Percentiles rank a stretch among this genome's conserved stretches.
Evolutionary conservation across 2,329 filamentous ascomycete species (phyloP).

Genomic region (Venturia pyrina): DNA sequence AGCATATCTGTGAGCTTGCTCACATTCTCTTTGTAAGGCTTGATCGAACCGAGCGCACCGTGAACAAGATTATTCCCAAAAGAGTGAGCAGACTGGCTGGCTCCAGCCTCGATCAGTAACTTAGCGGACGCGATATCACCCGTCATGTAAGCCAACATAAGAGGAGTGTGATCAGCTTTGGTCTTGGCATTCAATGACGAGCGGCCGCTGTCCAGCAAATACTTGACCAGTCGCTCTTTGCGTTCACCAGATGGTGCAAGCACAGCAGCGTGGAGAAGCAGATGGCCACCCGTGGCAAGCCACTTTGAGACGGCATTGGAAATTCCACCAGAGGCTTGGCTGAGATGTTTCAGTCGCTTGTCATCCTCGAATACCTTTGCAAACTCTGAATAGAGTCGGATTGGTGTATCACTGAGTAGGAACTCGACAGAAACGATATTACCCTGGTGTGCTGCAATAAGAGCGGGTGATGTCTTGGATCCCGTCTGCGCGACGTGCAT

Average conservation of each 20-base stretch:
- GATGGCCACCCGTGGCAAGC: slow-evolving; percentile 41
- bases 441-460: slow-evolving; percentile 46
- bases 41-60: slow-evolving; percentile 25
- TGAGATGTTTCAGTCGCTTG: slow-evolving; percentile 50
- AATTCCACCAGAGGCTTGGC: slow-evolving; percentile 50
- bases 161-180: slow-evolving; percentile 49
- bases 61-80: slow-evolving; percentile 50
- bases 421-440: slow-evolving; percentile 64
- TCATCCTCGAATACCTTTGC: slow-evolving; percentile 52
- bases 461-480: slow-evolving; percentile 45
- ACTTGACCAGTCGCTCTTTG: slow-evolving; percentile 49
- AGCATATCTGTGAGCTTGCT: slow-evolving; percentile 34
- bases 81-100: slow-evolving; percentile 58
- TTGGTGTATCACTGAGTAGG: slow-evolving; percentile 63
- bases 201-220: slow-evolving; percentile 54
- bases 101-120: slow-evolving; percentile 56
- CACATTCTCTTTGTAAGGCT: background rate
- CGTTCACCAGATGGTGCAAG: slow-evolving; percentile 26
- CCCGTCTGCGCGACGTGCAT: background rate
- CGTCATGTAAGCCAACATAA: slow-evolving; percentile 55
- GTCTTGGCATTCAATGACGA: slow-evolving; percentile 53
- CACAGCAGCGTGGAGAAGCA: slow-evolving; percentile 52
- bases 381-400: slow-evolving; percentile 60
- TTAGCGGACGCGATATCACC: slow-evolving; percentile 46
- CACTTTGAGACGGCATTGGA: slow-evolving; percentile 53